Conservation (phyloP, 2,329 filamentous ascomycete genomes). For the Penicillium griseofulvum region DNA sequence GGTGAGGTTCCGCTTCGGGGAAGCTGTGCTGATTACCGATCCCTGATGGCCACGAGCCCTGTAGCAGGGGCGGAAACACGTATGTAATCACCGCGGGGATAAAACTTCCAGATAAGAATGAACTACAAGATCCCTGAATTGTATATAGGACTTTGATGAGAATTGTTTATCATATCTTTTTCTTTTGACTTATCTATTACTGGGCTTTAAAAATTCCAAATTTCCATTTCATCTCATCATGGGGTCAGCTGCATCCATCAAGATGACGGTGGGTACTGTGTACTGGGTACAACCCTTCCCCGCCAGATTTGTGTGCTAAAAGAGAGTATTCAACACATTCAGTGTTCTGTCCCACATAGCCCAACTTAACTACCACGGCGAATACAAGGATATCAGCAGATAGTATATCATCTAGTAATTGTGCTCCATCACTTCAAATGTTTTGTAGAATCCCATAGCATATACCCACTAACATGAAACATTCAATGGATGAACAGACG, state of each 20-base stretch:
- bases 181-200: background rate
- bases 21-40: conserved; percentile 13
- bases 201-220: background rate
- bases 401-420: background rate
- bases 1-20: conserved; percentile 14
- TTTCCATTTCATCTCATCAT: conserved; percentile 3
- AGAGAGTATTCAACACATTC: conserved; percentile 9
- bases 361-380: background rate
- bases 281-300: conserved; percentile 24
- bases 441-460: background rate
- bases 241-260: conserved; percentile 1
- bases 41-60: conserved; percentile 6
- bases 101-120: conserved; percentile 3
- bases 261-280: conserved; percentile 14
- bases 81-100: conserved; percentile 8
- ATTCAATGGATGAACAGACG: too few species aligned
- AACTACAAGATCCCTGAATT: conserved; percentile 6
- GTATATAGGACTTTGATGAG: background rate
- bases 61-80: conserved; percentile 7
- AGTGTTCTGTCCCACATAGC: conserved; percentile 24
- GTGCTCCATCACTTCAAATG: background rate
- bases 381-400: conserved; percentile 27
- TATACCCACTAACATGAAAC: background rate
- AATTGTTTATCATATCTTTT: background rate
- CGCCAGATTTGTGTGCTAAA: conserved; percentile 13